Conservation (phyloP, 495 filamentous ascomycete species). For the Trichoderma parareesei region DNA sequence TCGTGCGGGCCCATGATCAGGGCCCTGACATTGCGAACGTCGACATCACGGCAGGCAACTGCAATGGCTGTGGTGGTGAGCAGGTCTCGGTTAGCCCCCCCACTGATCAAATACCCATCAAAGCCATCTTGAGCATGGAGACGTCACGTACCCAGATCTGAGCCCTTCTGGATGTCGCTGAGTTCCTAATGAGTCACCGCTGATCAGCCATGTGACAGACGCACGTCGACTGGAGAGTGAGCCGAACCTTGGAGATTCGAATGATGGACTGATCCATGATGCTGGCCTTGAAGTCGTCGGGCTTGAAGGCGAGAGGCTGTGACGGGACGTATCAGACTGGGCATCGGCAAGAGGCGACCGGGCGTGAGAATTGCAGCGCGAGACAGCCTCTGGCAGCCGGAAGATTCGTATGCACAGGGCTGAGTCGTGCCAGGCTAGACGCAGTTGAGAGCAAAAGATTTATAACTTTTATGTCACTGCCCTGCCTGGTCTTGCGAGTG, state of each 20-base stretch:
- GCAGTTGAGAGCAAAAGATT: not conserved
- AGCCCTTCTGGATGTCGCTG: constrained; percentile 67
- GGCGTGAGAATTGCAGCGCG: not conserved
- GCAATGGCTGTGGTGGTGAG: constrained; percentile 56
- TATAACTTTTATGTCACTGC: not conserved
- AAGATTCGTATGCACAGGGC: not conserved
- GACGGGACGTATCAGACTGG: not conserved
- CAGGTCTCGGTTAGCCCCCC: constrained; percentile 12
- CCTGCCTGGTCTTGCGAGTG: not conserved
- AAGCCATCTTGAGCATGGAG: not conserved
- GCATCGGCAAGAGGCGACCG: not conserved
- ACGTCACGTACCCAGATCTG: constrained; percentile 63
- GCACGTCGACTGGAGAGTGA: constrained; percentile 17
- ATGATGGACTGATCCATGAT: constrained; percentile 66
- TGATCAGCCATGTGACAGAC: constrained; percentile 31
- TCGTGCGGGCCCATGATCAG: constrained; percentile 89
- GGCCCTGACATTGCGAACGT: constrained; percentile 82
- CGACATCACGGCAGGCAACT: constrained; percentile 74
- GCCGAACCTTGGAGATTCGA: constrained; percentile 67
- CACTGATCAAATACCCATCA: constrained; percentile 12
- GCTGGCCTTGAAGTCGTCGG: constrained; percentile 13
- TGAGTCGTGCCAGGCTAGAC: not conserved
- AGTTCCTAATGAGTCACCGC: constrained; percentile 53
- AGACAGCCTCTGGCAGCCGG: not conserved
- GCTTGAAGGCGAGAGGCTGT: not conserved